Conservation (phyloP, 495 filamentous ascomycete genomes). For the Aspergillus ostianus region DNA sequence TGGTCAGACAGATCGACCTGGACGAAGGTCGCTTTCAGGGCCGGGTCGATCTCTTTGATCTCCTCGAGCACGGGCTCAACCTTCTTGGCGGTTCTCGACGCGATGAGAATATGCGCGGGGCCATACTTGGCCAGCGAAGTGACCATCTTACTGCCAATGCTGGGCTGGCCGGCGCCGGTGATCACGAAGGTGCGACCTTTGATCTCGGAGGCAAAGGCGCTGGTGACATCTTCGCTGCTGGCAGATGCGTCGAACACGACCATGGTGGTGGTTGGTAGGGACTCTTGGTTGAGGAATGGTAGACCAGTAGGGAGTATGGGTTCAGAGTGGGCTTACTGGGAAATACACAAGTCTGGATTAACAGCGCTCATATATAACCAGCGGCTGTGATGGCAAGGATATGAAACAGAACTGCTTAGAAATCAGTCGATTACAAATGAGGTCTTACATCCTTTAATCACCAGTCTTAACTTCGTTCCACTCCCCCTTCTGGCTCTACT, state of each 20-base stretch:
- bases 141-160: slow-evolving; percentile 4
- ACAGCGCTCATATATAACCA: neutral
- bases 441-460: neutral
- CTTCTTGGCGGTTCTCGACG: neutral
- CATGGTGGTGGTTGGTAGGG: neutral
- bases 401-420: neutral
- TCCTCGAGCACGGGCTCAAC: neutral
- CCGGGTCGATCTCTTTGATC: neutral
- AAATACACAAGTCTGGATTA: neutral
- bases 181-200: slow-evolving; percentile 2
- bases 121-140: slow-evolving; percentile 1
- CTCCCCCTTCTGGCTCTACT: neutral
- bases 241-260: neutral
- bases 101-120: neutral
- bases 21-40: neutral
- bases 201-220: neutral
- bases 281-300: neutral
- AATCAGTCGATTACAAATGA: neutral
- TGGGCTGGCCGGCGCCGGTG: slow-evolving; percentile 3
- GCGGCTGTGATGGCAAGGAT: neutral
- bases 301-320: no score
- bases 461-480: neutral
- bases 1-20: slow-evolving; percentile 3
- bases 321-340: neutral
- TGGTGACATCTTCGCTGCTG: neutral